phyloP scores from a whole-genome alignment of 306 rosid species.

The Cicer cuneatum region DNA sequence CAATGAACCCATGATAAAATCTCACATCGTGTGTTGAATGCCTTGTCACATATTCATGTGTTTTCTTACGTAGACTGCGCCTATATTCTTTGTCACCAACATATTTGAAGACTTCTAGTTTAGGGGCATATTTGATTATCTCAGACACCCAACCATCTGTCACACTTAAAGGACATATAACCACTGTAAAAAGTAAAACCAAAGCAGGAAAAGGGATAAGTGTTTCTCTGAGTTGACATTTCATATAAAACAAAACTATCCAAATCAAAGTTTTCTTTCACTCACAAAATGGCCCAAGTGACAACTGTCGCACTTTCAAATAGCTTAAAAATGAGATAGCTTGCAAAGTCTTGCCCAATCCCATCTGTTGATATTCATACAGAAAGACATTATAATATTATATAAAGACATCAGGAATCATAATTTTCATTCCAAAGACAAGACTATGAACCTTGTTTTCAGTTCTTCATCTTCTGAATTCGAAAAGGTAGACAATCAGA shows the following conservation, averaged over 20 bases:
- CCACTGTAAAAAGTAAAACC: constrained; percentile 62
- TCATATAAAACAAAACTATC: constrained; percentile 22
- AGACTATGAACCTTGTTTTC: constrained; percentile 31
- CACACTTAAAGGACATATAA: constrained; percentile 90
- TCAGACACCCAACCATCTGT: constrained; percentile 93
- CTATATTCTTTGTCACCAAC: constrained; percentile 88
- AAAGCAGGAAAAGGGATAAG: constrained; percentile 30
- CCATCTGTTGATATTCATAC: constrained; percentile 74
- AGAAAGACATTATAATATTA: constrained; percentile 36
- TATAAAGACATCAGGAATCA: constrained; percentile 24
- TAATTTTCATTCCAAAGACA: constrained; percentile 29
- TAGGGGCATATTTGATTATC: constrained; percentile 74
- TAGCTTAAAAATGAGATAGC: constrained; percentile 88
- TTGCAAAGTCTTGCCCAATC: constrained; percentile 95
- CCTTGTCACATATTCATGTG: constrained; percentile 57
- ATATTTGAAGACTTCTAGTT: constrained; percentile 67
- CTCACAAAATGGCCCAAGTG: constrained; percentile 90
- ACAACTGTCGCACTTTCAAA: constrained; percentile 62
- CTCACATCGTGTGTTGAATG: constrained; percentile 60
- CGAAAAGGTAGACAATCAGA: background rate
- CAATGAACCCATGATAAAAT: constrained; percentile 21
- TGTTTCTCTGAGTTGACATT: constrained; percentile 30
- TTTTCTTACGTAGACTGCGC: constrained; percentile 58
- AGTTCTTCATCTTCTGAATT: constrained; percentile 38
- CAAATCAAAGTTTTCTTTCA: constrained; percentile 44